Base-by-base conservation (phyloP, 2,329 filamentous ascomycete genomes). In the Thelonectria rubi region DNA sequence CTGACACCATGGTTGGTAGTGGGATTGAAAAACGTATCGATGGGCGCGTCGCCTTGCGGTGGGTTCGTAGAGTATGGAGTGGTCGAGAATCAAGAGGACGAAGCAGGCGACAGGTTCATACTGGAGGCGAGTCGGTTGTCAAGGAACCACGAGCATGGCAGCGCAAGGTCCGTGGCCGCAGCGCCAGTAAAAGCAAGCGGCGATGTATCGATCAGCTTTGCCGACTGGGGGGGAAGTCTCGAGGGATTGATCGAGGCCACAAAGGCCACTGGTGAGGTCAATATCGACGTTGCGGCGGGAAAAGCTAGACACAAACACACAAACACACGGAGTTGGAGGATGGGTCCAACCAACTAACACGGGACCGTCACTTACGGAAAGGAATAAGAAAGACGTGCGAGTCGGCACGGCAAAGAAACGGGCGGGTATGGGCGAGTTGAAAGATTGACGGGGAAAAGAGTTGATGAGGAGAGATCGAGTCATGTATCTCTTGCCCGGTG, bases 1-100 rank as follows among this genome's bases (percentile, higher is more conserved):
- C 75, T 60, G 80, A 75, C 59, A 77, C 80, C 78, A 81, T 81
- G 64, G 64, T 70, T 71, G 55, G 60, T 57, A 63, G 34, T 54
- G 39, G 60, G 34, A 20, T 39, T 57, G 47, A 45, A 56, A 39
- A 24, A 58, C 50, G 55, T 37, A 48, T 34, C 32, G 55, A 50
- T 50, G 45, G 30, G 37, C 30, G 52, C 50, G 50, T 53, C 49
- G 67, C 47, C 24, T 56, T 46, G 26, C 52, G 51, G 32, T 42
- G 53, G 45, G 34, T 60, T 51, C 48, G 65, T 62, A 59, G 60
- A 47, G 60, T 57, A 47, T 52, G 14, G 42, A 20, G 69, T 59
- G 68, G 47, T 64, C 55, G 67, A 55, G 60, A 55, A 57, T 69
- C 63, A 67, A 55, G 56, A 47, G 60, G 60, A 58, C 57, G 67